Evolutionary conservation across 345 rosid genomes (phyloP).

Genomic region (Leavenworthia alabamica): DNA sequence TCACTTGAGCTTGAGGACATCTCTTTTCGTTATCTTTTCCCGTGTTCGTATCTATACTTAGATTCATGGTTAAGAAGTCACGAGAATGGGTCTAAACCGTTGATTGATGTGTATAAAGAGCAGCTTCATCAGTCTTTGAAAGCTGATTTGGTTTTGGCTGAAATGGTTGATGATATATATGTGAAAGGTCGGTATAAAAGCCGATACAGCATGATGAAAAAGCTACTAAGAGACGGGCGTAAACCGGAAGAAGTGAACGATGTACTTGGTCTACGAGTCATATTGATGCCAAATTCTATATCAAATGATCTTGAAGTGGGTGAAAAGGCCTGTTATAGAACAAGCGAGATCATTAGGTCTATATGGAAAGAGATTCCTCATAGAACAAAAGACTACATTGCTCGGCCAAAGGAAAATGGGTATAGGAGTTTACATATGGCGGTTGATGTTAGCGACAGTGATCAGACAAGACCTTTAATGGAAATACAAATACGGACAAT

Average conservation of each 20-base stretch:
- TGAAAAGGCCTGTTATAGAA: slow-evolving; percentile 61
- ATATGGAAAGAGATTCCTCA: slow-evolving; percentile 81
- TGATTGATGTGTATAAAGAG: slow-evolving; percentile 57
- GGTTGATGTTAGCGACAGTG: slow-evolving; percentile 67
- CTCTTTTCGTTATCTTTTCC: slow-evolving; percentile 71
- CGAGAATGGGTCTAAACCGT: slow-evolving; percentile 51
- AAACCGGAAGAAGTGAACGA: slow-evolving; percentile 84
- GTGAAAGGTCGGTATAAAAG: slow-evolving; percentile 82
- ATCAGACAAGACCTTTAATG: slow-evolving; percentile 62
- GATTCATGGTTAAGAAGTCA: slow-evolving; percentile 79
- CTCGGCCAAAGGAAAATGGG: slow-evolving; percentile 73
- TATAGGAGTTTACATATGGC: slow-evolving; percentile 93
- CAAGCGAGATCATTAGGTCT: slow-evolving; percentile 50
- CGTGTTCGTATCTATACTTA: slow-evolving; percentile 64
- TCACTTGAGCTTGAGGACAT: slow-evolving; percentile 92
- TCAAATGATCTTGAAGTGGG: slow-evolving; percentile 36
- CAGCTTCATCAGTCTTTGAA: slow-evolving; percentile 54
- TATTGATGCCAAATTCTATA: slow-evolving; percentile 49
- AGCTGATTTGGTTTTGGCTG: slow-evolving; percentile 43
- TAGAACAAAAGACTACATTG: slow-evolving; percentile 81
- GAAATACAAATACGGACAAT: slow-evolving; percentile 82
- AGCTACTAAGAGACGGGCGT: slow-evolving; percentile 77
- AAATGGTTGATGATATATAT: slow-evolving; percentile 51
- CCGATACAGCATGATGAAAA: slow-evolving; percentile 91
- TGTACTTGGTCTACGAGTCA: slow-evolving; percentile 71